These are phyloP conservation scores for Fusarium sp. DNA, from an alignment of 2,329 filamentous ascomycete genomes.

Conservation along the genomic window DNA sequence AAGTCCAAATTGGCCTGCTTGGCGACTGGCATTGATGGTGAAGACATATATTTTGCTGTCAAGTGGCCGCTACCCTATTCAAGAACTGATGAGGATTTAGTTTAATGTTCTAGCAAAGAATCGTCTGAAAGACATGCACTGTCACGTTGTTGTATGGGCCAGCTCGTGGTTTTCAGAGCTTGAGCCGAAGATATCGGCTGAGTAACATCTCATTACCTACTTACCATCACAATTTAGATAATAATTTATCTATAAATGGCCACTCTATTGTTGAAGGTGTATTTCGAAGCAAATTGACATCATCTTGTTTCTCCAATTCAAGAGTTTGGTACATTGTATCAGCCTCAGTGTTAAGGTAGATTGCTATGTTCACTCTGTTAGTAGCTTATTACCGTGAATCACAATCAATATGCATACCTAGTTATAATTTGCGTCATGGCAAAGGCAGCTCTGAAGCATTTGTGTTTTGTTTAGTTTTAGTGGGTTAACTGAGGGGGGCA, in stretches of 20 bases:
- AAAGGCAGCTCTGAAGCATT: background rate
- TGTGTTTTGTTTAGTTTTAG: background rate
- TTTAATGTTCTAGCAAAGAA: background rate
- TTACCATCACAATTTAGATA: background rate
- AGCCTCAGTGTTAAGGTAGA: background rate
- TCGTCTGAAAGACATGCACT: background rate
- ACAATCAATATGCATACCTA: background rate
- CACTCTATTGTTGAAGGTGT: background rate
- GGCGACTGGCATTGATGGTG: background rate
- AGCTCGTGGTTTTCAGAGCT: background rate
- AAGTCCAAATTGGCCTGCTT: background rate
- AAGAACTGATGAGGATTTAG: background rate
- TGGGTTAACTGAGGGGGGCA: background rate
- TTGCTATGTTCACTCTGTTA: background rate
- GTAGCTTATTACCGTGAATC: background rate
- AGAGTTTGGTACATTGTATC: background rate
- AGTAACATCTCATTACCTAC: background rate
- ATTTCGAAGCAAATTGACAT: background rate
- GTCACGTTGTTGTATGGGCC: background rate
- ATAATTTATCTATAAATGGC: background rate
- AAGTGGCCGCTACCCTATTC: background rate
- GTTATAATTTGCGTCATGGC: background rate
- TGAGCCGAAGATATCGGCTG: background rate
- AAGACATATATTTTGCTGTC: background rate
- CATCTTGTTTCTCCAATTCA: background rate